Percentiles rank a stretch among this genome's conserved stretches.
Evolutionary conservation across 371 early-diverging fungal species (phyloP).

Genomic region (Chytridiales sp.): DNA sequence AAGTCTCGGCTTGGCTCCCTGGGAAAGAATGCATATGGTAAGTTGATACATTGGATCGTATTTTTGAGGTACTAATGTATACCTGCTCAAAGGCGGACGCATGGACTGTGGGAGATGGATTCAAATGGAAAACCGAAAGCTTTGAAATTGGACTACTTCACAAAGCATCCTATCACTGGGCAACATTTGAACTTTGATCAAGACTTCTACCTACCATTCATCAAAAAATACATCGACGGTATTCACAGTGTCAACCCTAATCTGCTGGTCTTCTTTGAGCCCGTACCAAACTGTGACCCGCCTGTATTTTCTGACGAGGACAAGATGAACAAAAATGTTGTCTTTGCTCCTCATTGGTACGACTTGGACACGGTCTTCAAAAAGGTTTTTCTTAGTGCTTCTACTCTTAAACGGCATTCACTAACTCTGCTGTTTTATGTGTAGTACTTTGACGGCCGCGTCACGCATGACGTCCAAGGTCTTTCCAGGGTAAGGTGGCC

Average conservation of each 20-base stretch:
- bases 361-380: slow-evolving; percentile 73
- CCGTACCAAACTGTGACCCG: slow-evolving; percentile 72
- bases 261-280: slow-evolving; percentile 70
- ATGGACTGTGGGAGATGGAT: slow-evolving; percentile 73
- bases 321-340: slow-evolving; percentile 52
- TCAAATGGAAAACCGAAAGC: slow-evolving; percentile 51
- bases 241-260: slow-evolving; percentile 58
- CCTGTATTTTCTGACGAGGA: slow-evolving; percentile 60
- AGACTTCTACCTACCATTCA: slow-evolving; percentile 70
- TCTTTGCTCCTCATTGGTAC: slow-evolving; percentile 85
- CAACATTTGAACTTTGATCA: slow-evolving; percentile 56
- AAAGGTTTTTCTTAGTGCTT: slow-evolving; percentile 41
- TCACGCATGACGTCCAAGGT: slow-evolving; percentile 77
- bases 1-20: slow-evolving; percentile 60
- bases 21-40: slow-evolving; percentile 70
- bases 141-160: slow-evolving; percentile 63
- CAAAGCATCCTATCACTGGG: slow-evolving; percentile 59
- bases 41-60: not conserved
- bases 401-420: not conserved
- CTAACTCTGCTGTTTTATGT: not conserved
- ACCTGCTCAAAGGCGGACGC: slow-evolving; percentile 41
- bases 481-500: slow-evolving; percentile 58
- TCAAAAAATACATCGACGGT: slow-evolving; percentile 58
- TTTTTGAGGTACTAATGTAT: not conserved
- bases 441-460: slow-evolving; percentile 56